Evolutionary conservation across 2,329 filamentous ascomycete genomes (phyloP).

Genomic region (Verticillium tricorpus): DNA sequence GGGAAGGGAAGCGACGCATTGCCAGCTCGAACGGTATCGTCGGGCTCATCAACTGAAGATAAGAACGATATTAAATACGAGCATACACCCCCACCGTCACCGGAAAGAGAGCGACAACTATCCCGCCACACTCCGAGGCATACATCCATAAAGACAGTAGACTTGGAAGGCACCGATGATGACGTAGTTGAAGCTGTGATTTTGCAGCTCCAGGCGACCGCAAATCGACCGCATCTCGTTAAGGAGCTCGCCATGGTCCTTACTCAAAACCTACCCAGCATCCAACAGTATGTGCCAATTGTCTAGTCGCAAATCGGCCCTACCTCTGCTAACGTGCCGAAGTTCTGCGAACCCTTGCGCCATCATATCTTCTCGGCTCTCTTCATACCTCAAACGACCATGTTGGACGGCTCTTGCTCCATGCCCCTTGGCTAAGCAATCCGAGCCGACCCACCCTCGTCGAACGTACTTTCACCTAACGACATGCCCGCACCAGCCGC

Average conservation of each 20-base stretch:
- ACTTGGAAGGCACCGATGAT: conserved; percentile 83
- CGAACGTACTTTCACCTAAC: conserved; percentile 96
- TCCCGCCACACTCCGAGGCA: neutral
- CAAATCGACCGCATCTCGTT: conserved; percentile 88
- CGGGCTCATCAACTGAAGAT: conserved; percentile 18
- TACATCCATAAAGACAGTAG: conserved; percentile 21
- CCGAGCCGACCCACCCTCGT: conserved; percentile 86
- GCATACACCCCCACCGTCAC: conserved; percentile 61
- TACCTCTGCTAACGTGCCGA: conserved; percentile 7
- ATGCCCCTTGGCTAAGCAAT: conserved; percentile 88
- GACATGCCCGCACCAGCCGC: conserved; percentile 76
- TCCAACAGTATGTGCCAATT: conserved; percentile 77
- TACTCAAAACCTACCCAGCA: conserved; percentile 69
- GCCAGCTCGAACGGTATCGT: conserved; percentile 20
- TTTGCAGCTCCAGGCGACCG: conserved; percentile 80
- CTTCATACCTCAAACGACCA: conserved; percentile 82
- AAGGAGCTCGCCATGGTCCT: conserved; percentile 86
- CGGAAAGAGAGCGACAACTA: conserved; percentile 9
- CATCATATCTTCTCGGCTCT: conserved; percentile 88
- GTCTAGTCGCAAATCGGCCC: neutral
- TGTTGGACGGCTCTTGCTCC: conserved; percentile 73
- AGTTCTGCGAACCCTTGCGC: conserved; percentile 95
- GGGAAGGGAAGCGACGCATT: conserved; percentile 30
- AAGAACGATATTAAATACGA: conserved; percentile 45
- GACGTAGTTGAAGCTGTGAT: conserved; percentile 93